phyloP scores from a whole-genome alignment of 2,329 filamentous ascomycete genomes.

The Fusarium sacchari region DNA sequence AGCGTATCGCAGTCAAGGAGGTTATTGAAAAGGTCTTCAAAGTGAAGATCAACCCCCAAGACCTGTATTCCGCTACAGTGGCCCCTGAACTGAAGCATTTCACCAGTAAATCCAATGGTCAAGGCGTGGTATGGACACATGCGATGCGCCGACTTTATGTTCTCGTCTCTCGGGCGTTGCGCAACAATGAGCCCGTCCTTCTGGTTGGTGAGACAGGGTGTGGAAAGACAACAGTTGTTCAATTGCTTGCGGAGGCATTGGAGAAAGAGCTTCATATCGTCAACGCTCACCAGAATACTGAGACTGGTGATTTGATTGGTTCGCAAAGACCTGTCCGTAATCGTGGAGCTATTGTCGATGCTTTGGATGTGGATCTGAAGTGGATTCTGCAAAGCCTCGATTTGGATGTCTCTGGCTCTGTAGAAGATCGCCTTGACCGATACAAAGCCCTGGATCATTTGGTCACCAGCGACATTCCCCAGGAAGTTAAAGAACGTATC shows the following conservation, averaged over 20 bases:
- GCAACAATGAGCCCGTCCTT: constrained; percentile 92
- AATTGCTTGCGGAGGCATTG: constrained; percentile 86
- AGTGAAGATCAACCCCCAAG: constrained; percentile 78
- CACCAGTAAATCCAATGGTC: constrained; percentile 58
- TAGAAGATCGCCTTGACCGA: constrained; percentile 66
- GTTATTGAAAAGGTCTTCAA: constrained; percentile 93
- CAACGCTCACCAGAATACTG: constrained; percentile 98
- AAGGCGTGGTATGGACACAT: constrained; percentile 89
- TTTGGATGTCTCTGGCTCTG: constrained; percentile 51
- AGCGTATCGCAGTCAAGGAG: constrained; percentile 83
- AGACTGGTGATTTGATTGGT: constrained; percentile 96
- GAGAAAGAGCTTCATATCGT: constrained; percentile 83
- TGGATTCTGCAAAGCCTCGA: constrained; percentile 56
- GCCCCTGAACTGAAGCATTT: constrained; percentile 66
- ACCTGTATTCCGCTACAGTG: constrained; percentile 73
- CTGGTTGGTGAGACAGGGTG: constrained; percentile 97
- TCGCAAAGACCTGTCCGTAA: constrained; percentile 93
- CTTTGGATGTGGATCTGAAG: constrained; percentile 70
- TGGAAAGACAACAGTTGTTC: constrained; percentile 96
- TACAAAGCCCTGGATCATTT: constrained; percentile 65
- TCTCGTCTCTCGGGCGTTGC: constrained; percentile 85
- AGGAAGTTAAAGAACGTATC: constrained; percentile 59
- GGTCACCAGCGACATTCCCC: constrained; percentile 59
- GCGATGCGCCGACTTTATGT: constrained; percentile 94
- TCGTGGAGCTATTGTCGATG: constrained; percentile 74